Conservation (phyloP, 768 basidiomycete species). For the Suillus hirtellus region DNA sequence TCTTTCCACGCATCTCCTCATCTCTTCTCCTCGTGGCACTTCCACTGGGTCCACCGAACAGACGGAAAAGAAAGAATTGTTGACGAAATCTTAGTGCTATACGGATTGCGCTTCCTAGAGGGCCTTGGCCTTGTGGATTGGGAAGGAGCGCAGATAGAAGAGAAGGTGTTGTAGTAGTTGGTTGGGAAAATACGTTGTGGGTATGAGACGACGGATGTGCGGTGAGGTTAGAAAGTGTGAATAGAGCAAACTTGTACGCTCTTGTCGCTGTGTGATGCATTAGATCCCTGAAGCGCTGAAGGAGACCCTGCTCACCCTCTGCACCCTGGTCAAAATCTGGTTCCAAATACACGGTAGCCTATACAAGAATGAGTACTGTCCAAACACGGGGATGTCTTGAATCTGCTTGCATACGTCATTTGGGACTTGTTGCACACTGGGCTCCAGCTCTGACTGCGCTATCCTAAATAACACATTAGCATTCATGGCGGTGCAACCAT, state of each 20-base stretch:
- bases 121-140: slow-evolving; percentile 74
- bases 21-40: slow-evolving; percentile 49
- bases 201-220: slow-evolving; percentile 56
- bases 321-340: slow-evolving; percentile 43
- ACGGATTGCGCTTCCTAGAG: slow-evolving; percentile 67
- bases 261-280: slow-evolving; percentile 50
- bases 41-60: slow-evolving; percentile 42
- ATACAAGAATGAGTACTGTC: slow-evolving; percentile 3
- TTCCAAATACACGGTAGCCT: slow-evolving; percentile 16
- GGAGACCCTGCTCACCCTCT: slow-evolving; percentile 44
- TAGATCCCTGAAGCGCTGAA: background rate
- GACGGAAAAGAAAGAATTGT: slow-evolving; percentile 49
- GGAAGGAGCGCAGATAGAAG: slow-evolving; percentile 68
- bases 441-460: background rate
- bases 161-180: slow-evolving; percentile 45
- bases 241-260: slow-evolving; percentile 75
- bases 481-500: background rate
- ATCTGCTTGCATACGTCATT: slow-evolving; percentile 1
- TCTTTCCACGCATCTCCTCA: slow-evolving; percentile 70
- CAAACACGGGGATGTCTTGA: background rate
- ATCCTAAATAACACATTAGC: background rate
- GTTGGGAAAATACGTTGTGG: slow-evolving; percentile 44
- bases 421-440: background rate
- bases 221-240: slow-evolving; percentile 66
- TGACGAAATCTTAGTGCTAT: slow-evolving; percentile 67